Base-by-base conservation (phyloP, 75 land plant species). In the Cunninghamia lanceolata region DNA sequence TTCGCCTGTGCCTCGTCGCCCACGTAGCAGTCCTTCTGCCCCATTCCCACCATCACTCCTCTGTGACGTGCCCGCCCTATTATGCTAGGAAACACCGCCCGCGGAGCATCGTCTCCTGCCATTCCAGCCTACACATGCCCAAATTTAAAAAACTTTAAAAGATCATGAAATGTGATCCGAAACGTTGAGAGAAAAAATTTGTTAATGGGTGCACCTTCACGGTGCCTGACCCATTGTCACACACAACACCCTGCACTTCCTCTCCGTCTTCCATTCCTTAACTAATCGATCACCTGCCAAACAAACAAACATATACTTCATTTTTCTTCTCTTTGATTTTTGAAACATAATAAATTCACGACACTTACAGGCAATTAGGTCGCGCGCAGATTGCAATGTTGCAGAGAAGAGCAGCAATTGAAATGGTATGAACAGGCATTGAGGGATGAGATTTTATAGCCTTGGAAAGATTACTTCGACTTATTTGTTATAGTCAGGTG, bases 1-100 rank as follows among this genome's bases (percentile, higher is more conserved):
- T 89, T 89, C 2, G 90, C 83, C 82, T 87, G 89, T 5, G 90
- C 90, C 77, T 89, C 90, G 39, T 89, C 90, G 32, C 90, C 90
- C 68, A 87, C 88, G 46, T 87, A 89, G 16, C 85, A 88, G 38
- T 87, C 90, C 85, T 89, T 89, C 79, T 88, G 89, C 50, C 91
- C 91, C 91, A 90, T 90, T n/a, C 91, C 91, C 36, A 90, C 91
- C 91, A 90, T 90, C 14, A 90, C 90, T n/a, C 90, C 91, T 11
- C 85, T 90, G 82, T 90, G 91, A 21, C 88, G 85, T 21, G 91
- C 90, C 73, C 89, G 38, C 28, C 89, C 89, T 2, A 86, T 63
- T 56, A 88, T 85, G 74, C 89, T 88, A 8, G 90, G 91, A 46
- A 90, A 90, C 40, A 90, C 91, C 10, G 91, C 91, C 34, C 91